A percentile compares a stretch with the other conserved stretches of the same genome.
phyloP scores from a whole-genome alignment of 2,329 filamentous ascomycete species.

The Hypoxylon sp. region DNA sequence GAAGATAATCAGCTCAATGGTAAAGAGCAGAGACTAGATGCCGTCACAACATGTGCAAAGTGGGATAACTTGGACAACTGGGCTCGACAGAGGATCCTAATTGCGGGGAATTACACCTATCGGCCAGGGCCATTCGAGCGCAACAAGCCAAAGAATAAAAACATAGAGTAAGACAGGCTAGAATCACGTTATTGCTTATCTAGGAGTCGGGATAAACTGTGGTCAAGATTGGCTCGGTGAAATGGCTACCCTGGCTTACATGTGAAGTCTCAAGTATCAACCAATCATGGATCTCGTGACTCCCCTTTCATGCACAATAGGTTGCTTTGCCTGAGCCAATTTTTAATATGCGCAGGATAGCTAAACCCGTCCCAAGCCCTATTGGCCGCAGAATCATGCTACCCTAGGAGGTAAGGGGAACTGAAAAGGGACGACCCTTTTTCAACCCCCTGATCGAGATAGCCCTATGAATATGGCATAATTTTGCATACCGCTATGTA shows the following conservation, averaged over 20 bases:
- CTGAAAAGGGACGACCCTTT: conserved; percentile 1
- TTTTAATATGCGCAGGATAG: conserved; percentile 12
- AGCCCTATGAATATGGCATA: conserved; percentile 27
- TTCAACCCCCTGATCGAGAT: conserved; percentile 17
- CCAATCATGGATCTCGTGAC: conserved; percentile 10
- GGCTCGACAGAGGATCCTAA: conserved; percentile 33
- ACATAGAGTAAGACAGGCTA: conserved; percentile 8
- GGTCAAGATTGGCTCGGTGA: conserved; percentile 15
- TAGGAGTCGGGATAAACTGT: neutral
- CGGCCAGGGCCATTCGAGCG: conserved; percentile 31
- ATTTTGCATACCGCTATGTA: conserved; percentile 10
- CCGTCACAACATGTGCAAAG: conserved; percentile 32
- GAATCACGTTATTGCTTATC: conserved; percentile 14
- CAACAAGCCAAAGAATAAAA: conserved; percentile 22
- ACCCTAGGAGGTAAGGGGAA: neutral
- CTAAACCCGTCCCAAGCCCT: neutral
- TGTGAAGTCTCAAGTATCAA: conserved; percentile 4
- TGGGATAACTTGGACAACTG: conserved; percentile 41
- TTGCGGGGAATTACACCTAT: conserved; percentile 40
- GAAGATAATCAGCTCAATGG: conserved; percentile 22
- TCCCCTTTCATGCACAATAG: neutral
- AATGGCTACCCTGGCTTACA: conserved; percentile 9
- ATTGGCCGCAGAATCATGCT: conserved; percentile 7
- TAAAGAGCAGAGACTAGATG: conserved; percentile 24
- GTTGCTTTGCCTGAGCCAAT: neutral